Conservation (phyloP, 73 alveolate species). For the Effrenium voratum region DNA sequence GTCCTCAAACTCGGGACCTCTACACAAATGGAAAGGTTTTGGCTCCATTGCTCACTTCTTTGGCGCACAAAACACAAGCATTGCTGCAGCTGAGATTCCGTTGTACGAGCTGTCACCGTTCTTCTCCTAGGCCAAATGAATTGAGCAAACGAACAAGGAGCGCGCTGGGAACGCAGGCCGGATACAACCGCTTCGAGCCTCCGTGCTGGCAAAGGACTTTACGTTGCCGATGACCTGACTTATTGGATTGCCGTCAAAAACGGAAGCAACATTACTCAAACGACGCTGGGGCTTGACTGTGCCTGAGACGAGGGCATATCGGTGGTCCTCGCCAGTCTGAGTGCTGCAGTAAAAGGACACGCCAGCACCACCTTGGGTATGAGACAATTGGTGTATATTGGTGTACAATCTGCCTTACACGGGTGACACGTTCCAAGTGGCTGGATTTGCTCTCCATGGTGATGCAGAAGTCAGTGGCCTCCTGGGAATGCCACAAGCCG, state of each 20-base stretch:
- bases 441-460: slow-evolving; percentile 77
- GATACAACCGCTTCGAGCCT: not conserved
- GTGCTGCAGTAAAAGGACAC: slow-evolving; percentile 94
- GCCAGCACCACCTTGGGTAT: slow-evolving; percentile 66
- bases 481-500: not conserved
- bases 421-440: not conserved
- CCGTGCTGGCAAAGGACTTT: slow-evolving; percentile 77
- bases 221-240: slow-evolving; percentile 78
- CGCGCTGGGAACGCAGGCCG: not conserved
- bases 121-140: slow-evolving; percentile 33
- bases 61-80: not conserved
- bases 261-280: not conserved
- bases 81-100: not conserved
- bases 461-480: slow-evolving; percentile 84
- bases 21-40: not conserved
- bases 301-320: slow-evolving; percentile 27
- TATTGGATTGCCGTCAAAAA: not conserved
- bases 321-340: slow-evolving; percentile 94
- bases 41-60: not conserved
- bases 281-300: not conserved
- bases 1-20: slow-evolving; percentile 84
- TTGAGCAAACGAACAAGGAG: not conserved
- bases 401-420: not conserved
- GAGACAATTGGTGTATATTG: not conserved
- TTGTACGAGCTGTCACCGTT: slow-evolving; percentile 73